Conservation (phyloP, 495 filamentous ascomycete species). For the Collariella sp. region DNA sequence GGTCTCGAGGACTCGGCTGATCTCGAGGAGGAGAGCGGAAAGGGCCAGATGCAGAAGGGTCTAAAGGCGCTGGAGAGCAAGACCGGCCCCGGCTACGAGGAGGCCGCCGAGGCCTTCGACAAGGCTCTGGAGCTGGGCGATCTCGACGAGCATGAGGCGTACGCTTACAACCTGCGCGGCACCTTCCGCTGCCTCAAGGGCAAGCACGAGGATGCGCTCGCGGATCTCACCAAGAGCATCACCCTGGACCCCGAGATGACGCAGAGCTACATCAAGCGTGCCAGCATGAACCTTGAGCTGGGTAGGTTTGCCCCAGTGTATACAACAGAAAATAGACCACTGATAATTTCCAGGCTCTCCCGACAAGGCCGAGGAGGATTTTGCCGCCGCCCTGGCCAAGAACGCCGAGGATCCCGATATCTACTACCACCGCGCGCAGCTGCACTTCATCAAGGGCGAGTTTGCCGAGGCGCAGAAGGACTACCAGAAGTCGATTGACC, state of each 20-base stretch:
- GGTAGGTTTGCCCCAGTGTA: conserved; percentile 47
- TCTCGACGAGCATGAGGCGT: conserved; percentile 70
- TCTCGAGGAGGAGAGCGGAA: conserved; percentile 67
- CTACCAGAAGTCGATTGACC: conserved; percentile 98
- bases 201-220: conserved; percentile 71
- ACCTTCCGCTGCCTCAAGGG: conserved; percentile 91
- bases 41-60: conserved; percentile 76
- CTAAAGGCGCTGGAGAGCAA: conserved; percentile 71
- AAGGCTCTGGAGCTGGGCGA: conserved; percentile 74
- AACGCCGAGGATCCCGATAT: conserved; percentile 91
- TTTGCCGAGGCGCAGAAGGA: conserved; percentile 92
- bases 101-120: conserved; percentile 76
- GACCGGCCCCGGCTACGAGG: conserved; percentile 82
- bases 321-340: background rate
- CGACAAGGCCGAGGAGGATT: conserved; percentile 79
- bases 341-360: conserved; percentile 57
- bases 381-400: conserved; percentile 74
- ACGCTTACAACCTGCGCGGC: conserved; percentile 91
- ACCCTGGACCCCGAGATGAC: conserved; percentile 79
- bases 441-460: conserved; percentile 94
- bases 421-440: conserved; percentile 97
- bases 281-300: conserved; percentile 94
- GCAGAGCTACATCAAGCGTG: conserved; percentile 97
- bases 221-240: conserved; percentile 82
- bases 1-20: conserved; percentile 76